Conservation (phyloP, 2,329 filamentous ascomycete genomes). For the Alternaria brassicae region DNA sequence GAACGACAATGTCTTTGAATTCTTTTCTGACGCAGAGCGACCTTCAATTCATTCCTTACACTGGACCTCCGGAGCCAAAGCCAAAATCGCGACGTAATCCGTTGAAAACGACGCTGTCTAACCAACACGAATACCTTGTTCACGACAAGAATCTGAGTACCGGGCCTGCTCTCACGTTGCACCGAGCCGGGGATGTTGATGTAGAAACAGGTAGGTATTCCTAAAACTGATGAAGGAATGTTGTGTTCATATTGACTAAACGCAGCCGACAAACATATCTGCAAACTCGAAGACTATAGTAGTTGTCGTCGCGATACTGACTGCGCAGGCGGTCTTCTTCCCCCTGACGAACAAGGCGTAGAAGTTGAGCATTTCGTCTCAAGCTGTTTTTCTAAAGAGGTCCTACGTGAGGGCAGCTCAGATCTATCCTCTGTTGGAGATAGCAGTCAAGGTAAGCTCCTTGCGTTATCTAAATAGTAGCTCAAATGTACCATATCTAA, state of each 20-base stretch:
- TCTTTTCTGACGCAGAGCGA: slow-evolving; percentile 5
- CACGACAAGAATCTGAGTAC: slow-evolving; percentile 6
- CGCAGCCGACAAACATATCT: neutral
- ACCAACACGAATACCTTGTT: slow-evolving; percentile 1
- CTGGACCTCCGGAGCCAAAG: slow-evolving; percentile 5
- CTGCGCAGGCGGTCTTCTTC: too few relatives aligned
- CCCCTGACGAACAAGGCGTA: neutral
- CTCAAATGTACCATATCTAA: neutral
- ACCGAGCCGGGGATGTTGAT: slow-evolving; percentile 3
- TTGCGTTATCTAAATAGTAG: neutral
- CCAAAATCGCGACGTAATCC: slow-evolving; percentile 8
- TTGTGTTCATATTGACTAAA: slow-evolving; percentile 7
- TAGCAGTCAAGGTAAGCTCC: slow-evolving; percentile 13
- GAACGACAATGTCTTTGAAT: neutral
- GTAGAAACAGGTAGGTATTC: slow-evolving; percentile 7
- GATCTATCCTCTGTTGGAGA: slow-evolving; percentile 7
- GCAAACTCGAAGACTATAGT: slow-evolving; percentile 1
- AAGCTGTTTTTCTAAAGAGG: slow-evolving; percentile 7
- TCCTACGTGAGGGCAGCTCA: slow-evolving; percentile 2
- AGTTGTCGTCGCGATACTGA: neutral
- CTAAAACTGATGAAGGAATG: slow-evolving; percentile 1
- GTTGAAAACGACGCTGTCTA: slow-evolving; percentile 3
- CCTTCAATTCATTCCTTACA: slow-evolving; percentile 14
- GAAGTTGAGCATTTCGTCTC: slow-evolving; percentile 1
- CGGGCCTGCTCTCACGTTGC: slow-evolving; percentile 2